Evolutionary conservation across 2,329 filamentous ascomycete genomes (phyloP).

Genomic region (Zymoseptoria passerinii): DNA sequence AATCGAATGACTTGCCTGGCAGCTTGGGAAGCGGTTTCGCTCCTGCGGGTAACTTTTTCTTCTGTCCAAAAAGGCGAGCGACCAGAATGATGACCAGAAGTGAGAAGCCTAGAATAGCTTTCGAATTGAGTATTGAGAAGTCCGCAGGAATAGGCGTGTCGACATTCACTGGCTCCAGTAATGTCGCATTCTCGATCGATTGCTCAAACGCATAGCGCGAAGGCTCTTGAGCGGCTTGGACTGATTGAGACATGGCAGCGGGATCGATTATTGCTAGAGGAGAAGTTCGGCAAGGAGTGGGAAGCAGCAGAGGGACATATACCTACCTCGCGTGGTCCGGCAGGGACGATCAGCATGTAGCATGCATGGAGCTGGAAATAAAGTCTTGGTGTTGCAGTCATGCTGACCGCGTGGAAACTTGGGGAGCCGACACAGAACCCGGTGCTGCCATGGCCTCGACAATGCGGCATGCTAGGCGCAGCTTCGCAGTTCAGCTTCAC

Average conservation of each 20-base stretch:
- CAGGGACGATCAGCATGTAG: background rate
- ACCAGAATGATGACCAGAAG: background rate
- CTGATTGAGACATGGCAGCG: background rate
- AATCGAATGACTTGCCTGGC: constrained; percentile 11
- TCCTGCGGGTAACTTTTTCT: constrained; percentile 19
- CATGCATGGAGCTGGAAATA: background rate
- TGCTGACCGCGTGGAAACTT: background rate
- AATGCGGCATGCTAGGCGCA: background rate
- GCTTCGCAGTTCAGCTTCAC: background rate
- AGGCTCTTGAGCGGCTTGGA: background rate
- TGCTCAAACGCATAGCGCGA: background rate
- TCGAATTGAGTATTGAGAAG: background rate
- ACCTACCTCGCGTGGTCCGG: background rate
- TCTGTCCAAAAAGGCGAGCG: background rate
- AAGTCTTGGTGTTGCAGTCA: background rate
- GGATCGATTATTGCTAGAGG: background rate
- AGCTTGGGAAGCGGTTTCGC: constrained; percentile 22
- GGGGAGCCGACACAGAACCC: background rate
- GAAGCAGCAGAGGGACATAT: background rate
- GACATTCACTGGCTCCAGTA: background rate
- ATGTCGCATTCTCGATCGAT: background rate
- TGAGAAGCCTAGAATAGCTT: background rate
- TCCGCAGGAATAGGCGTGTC: background rate
- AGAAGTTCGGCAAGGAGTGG: background rate
- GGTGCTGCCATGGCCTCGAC: background rate